Evolutionary conservation across 176 grass and related monocot genomes (phyloP).

Genomic region (Ensete ventricosum): DNA sequence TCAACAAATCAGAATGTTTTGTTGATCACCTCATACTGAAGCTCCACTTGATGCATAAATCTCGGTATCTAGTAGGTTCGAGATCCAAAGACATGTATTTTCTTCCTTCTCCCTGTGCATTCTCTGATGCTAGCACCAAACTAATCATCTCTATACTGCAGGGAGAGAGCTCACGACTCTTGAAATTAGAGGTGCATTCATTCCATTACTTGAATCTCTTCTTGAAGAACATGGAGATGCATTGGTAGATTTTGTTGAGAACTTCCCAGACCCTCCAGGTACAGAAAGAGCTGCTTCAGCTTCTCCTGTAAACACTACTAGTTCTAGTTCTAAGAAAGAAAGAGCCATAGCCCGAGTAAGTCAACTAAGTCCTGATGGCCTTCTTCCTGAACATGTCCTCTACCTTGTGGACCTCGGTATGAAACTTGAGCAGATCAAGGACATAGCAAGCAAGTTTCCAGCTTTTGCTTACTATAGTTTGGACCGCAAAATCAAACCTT

Average conservation of each 20-base stretch:
- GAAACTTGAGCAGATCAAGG: constrained; percentile 59
- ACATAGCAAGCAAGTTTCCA: constrained; percentile 46
- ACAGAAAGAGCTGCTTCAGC: constrained; percentile 31
- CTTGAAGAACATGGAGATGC: constrained; percentile 52
- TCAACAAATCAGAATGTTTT: constrained; percentile 83
- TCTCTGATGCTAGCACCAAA: neutral
- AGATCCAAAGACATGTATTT: neutral
- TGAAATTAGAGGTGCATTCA: constrained; percentile 42
- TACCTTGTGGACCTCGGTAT: constrained; percentile 58
- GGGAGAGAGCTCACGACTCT: constrained; percentile 90
- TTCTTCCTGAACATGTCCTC: constrained; percentile 49
- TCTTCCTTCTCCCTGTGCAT: neutral
- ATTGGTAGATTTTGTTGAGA: constrained; percentile 65
- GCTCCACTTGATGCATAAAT: constrained; percentile 66
- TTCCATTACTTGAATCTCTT: constrained; percentile 37
- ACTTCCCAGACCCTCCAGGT: constrained; percentile 54
- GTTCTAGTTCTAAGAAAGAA: constrained; percentile 56
- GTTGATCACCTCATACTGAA: constrained; percentile 64
- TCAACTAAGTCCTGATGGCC: constrained; percentile 32
- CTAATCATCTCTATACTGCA: constrained; percentile 25
- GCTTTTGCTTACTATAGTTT: constrained; percentile 73
- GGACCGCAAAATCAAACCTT: constrained; percentile 72
- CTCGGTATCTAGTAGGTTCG: constrained; percentile 74
- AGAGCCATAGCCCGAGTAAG: constrained; percentile 61
- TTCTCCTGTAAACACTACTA: constrained; percentile 24